A percentile compares a stretch with the other conserved stretches of the same genome.
phyloP scores from a whole-genome alignment of 108 stramenopile genomes.

The Nitzschia putrida region DNA sequence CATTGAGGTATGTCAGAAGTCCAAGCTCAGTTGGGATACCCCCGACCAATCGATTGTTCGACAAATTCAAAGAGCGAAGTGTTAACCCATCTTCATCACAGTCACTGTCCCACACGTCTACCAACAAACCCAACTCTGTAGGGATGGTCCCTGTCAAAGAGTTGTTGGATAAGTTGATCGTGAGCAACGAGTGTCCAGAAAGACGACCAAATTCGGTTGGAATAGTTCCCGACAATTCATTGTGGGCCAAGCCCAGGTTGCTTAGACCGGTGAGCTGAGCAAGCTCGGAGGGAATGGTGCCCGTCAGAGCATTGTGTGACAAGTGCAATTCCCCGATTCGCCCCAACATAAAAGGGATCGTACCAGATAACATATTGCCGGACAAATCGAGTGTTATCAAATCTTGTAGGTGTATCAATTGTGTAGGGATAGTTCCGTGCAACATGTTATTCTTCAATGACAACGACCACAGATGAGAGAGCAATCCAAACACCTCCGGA shows the following conservation, averaged over 20 bases:
- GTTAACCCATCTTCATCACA: slow-evolving; percentile 1
- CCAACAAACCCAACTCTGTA: slow-evolving; percentile 26
- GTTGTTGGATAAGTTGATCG: slow-evolving; percentile 27
- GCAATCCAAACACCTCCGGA: slow-evolving; percentile 26
- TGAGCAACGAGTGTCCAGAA: slow-evolving; percentile 35
- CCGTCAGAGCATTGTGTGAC: slow-evolving; percentile 25
- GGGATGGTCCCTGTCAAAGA: slow-evolving; percentile 24
- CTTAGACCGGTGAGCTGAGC: slow-evolving; percentile 1
- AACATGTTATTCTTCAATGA: no score
- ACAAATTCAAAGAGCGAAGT: slow-evolving; percentile 38
- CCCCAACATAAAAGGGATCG: no score
- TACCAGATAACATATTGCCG: no score
- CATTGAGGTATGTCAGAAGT: no score
- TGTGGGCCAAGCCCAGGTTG: slow-evolving; percentile 22
- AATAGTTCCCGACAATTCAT: slow-evolving; percentile 13
- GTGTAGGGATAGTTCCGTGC: no score
- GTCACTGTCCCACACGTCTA: no score
- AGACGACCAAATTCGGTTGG: slow-evolving; percentile 21
- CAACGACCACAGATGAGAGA: not conserved
- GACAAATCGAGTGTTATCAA: no score
- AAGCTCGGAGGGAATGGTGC: slow-evolving; percentile 28
- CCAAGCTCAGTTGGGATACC: slow-evolving; percentile 21
- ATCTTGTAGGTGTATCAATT: no score
- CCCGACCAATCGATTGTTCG: slow-evolving; percentile 40
- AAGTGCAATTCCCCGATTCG: not conserved